A percentile compares a stretch with the other conserved stretches of the same genome.
Evolutionary conservation across 345 rosid species (phyloP).

Genomic region (Viola odorata): DNA sequence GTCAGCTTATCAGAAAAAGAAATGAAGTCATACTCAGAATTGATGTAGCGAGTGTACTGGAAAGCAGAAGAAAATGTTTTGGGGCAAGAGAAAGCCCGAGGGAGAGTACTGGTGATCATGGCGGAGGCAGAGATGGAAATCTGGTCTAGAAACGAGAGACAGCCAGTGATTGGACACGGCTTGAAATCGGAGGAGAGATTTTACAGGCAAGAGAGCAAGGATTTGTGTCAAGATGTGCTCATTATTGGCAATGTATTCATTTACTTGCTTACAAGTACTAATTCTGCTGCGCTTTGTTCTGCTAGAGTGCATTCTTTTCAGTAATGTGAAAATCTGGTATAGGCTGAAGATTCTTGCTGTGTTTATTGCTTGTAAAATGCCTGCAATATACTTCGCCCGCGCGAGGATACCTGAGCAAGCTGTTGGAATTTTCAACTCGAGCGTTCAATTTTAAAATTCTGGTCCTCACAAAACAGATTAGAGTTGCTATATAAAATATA

Average conservation of each 20-base stretch:
- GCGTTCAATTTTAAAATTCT: too few relatives aligned
- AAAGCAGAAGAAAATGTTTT: too few relatives aligned
- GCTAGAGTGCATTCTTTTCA: too few relatives aligned
- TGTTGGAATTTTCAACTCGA: too few relatives aligned
- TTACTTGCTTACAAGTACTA: background rate
- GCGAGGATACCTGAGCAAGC: too few relatives aligned
- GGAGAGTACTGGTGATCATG: constrained; percentile 6
- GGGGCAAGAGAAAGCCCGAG: background rate
- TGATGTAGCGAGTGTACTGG: background rate
- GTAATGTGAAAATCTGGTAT: too few relatives aligned
- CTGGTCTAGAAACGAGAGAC: constrained; percentile 6
- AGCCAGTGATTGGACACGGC: constrained; percentile 17
- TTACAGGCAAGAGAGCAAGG: constrained; percentile 8
- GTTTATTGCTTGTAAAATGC: too few relatives aligned
- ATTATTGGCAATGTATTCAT: background rate
- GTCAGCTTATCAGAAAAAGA: constrained; percentile 1
- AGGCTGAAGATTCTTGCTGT: too few relatives aligned
- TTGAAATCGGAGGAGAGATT: constrained; percentile 8
- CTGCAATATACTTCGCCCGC: too few relatives aligned
- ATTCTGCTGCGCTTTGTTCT: too few relatives aligned
- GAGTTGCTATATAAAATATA: too few relatives aligned
- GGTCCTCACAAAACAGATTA: too few relatives aligned
- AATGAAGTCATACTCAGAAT: background rate
- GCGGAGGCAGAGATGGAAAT: constrained; percentile 10
- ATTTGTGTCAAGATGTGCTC: constrained; percentile 6